Base-by-base conservation (phyloP, 768 basidiomycete genomes). In the Phylloporus arenicola region DNA sequence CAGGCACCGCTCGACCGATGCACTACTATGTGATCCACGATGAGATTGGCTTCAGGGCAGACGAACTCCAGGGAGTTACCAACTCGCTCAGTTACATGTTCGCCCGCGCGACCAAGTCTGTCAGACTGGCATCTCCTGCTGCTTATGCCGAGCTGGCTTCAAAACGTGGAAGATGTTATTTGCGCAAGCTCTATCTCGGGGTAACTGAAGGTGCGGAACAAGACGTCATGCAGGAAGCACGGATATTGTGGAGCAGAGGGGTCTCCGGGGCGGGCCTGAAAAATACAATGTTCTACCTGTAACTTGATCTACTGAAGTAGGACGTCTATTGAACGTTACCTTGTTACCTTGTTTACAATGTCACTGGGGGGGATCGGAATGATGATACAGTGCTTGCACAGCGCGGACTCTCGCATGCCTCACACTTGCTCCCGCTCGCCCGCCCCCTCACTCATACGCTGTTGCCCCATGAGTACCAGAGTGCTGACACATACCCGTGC, bases 251-350 rank as follows among this genome's bases (percentile, higher is more conserved):
- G 88, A 64, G 66, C n/a, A 62, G 62, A 4, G 86, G 84, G 1
- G 82, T 86, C 12, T 56, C 62, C 12, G 77, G 72, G 3, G 24
- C 56, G 1, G 62, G 57, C 5, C 63, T 88, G 61, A 84, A 79
- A 65, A 75, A 85, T 30, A 83, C 82, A 0, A 89, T 88, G 86
- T 89, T 78, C 58, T 89, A 88, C 66, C 70, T 88, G 16, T 87
- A 55, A 72, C n/a, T n/a, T n/a, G 30, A 30, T 30, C 7, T 9
- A 30, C 11, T 30, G 30, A 12, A 30, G 30, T 24, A 24, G 7
- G 24, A 24, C n/a, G n/a, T n/a, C n/a, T n/a, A n/a, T n/a, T n/a
- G n/a, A n/a, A n/a, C n/a, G n/a, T n/a, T n/a, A n/a, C n/a, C n/a
- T n/a, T n/a, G n/a, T n/a, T n/a, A n/a, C n/a, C n/a, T n/a, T n/a